A percentile compares a stretch with the other conserved stretches of the same genome.
Evolutionary conservation across 805 yeast species (phyloP).

Genomic region (Suhomyces faveliae): DNA sequence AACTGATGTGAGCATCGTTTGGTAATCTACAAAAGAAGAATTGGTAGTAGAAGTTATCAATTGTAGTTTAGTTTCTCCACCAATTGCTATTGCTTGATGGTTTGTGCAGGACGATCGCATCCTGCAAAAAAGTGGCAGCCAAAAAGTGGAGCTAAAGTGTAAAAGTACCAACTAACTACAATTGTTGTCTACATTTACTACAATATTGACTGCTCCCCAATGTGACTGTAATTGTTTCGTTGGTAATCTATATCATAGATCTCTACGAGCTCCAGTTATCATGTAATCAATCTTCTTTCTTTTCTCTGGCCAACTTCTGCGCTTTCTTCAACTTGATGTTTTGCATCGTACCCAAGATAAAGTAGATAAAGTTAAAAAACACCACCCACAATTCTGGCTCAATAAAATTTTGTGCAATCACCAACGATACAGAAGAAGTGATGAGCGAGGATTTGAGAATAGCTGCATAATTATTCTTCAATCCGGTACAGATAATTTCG

Average conservation of each 20-base stretch:
- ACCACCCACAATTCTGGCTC: conserved; percentile 64
- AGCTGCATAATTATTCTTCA: conserved; percentile 43
- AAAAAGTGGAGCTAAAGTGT: no score
- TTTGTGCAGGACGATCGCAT: not conserved
- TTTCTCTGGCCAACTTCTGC: conserved; percentile 16
- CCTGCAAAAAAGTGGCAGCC: not conserved
- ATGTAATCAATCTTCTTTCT: conserved; percentile 5
- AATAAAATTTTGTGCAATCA: conserved; percentile 56
- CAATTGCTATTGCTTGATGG: not conserved
- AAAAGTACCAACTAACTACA: no score
- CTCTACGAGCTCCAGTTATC: no score
- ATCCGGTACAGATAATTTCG: conserved; percentile 25
- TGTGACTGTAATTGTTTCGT: no score
- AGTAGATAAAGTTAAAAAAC: conserved; percentile 57
- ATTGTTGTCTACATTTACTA: not conserved
- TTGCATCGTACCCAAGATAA: conserved; percentile 60
- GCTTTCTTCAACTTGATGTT: conserved; percentile 52
- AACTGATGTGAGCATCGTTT: not conserved
- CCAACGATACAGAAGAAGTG: conserved; percentile 51
- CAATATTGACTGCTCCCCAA: not conserved
- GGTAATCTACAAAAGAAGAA: not conserved
- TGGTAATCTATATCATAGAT: no score
- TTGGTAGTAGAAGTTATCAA: not conserved
- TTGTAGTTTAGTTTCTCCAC: not conserved
- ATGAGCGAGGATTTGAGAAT: conserved; percentile 53